Conservation (phyloP, 768 basidiomycete genomes). For the Suillus hirtellus region DNA sequence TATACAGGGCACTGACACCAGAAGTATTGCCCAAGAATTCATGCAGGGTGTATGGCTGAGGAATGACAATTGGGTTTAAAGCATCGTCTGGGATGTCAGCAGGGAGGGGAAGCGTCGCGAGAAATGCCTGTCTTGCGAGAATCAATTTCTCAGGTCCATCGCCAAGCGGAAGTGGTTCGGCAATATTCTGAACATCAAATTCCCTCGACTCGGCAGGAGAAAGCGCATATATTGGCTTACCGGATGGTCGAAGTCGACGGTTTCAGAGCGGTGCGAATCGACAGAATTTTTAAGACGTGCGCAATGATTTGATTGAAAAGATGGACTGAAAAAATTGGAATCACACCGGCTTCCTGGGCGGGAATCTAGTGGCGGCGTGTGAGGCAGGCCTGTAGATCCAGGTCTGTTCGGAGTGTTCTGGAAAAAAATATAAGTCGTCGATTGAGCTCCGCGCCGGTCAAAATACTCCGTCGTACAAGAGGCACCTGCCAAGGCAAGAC, state of each 20-base stretch:
- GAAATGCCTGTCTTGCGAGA: constrained; percentile 52
- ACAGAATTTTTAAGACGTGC: neutral
- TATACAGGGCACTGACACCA: constrained; percentile 44
- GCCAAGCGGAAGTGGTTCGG: neutral
- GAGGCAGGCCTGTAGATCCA: neutral
- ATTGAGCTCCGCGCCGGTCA: neutral
- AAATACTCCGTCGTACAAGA: neutral
- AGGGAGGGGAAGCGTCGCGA: constrained; percentile 66
- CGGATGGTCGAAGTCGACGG: constrained; percentile 12
- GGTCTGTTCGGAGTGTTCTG: neutral
- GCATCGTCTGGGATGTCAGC: constrained; percentile 61
- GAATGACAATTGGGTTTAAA: constrained; percentile 68
- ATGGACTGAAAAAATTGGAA: neutral
- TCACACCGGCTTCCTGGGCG: neutral
- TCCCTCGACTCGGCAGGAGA: neutral
- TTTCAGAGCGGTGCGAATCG: too few species aligned
- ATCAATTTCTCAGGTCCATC: constrained; percentile 41
- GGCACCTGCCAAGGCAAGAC: neutral
- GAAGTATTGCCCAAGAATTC: constrained; percentile 65
- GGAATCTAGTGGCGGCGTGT: neutral
- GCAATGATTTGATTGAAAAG: constrained; percentile 1
- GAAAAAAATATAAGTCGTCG: neutral
- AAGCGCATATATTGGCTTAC: constrained; percentile 25
- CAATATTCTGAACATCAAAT: neutral
- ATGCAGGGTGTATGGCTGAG: constrained; percentile 60